phyloP scores from a whole-genome alignment of 192 early-diverging fungal genomes.

The Podila clonocystis region DNA sequence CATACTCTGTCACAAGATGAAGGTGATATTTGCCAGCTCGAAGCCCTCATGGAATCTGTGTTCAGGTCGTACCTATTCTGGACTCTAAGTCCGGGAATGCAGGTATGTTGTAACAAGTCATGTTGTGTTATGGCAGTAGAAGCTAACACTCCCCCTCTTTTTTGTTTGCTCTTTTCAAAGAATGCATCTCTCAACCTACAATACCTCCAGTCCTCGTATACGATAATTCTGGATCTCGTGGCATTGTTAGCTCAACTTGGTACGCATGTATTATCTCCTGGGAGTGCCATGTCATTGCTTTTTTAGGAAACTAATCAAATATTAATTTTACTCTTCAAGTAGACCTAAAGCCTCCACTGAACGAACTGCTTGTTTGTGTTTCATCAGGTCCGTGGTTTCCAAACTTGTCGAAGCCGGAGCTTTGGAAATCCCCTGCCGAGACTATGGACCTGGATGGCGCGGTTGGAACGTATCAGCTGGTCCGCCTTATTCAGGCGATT shows the following conservation, averaged over 20 bases:
- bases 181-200: constrained; percentile 14
- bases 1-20: neutral
- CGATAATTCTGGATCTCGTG: constrained; percentile 33
- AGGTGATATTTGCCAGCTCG: neutral
- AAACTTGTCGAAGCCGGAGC: constrained; percentile 10
- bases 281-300: neutral
- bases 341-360: constrained; percentile 16
- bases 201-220: constrained; percentile 31
- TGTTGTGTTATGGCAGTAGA: too few relatives aligned
- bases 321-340: neutral
- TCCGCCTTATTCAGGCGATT: constrained; percentile 1
- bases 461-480: constrained; percentile 15
- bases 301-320: neutral
- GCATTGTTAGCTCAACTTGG: constrained; percentile 6
- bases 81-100: constrained; percentile 48
- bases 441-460: constrained; percentile 7
- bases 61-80: constrained; percentile 31
- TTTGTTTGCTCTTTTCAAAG: constrained; percentile 3
- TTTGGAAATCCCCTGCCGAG: constrained; percentile 14
- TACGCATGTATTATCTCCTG: neutral
- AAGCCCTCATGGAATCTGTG: constrained; percentile 11
- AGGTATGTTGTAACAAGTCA: neutral
- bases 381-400: constrained; percentile 43
- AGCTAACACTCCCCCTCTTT: neutral
- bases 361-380: constrained; percentile 24